phyloP scores from a whole-genome alignment of 83 land plant species.

The Thuja plicata region DNA sequence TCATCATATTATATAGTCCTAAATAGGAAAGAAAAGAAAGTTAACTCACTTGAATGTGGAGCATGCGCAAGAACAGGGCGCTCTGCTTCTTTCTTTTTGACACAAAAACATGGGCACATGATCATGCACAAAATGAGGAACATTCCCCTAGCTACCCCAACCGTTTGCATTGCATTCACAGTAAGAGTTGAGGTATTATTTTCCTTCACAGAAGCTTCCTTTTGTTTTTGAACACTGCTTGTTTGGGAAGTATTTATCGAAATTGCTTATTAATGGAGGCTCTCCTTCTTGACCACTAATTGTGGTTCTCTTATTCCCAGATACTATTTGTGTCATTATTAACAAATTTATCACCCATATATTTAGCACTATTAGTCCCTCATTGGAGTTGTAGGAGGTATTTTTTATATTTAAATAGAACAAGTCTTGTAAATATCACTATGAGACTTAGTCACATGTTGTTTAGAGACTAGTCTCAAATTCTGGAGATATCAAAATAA shows the following conservation, averaged over 20 bases:
- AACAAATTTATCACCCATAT: too few species aligned
- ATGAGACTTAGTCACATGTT: too few species aligned
- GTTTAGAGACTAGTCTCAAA: too few species aligned
- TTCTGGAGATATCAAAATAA: too few species aligned
- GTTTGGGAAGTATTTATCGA: not conserved
- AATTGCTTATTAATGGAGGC: too few species aligned
- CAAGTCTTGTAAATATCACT: too few species aligned
- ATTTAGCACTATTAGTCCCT: too few species aligned
- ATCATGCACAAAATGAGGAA: not conserved
- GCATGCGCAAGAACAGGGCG: not conserved
- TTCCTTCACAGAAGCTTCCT: not conserved
- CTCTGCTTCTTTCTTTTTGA: slow-evolving; percentile 15
- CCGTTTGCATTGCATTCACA: not conserved
- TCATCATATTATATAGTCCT: not conserved
- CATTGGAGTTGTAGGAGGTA: too few species aligned
- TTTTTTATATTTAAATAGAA: too few species aligned
- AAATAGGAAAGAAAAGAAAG: not conserved
- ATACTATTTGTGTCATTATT: too few species aligned
- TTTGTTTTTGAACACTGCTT: slow-evolving; percentile 4
- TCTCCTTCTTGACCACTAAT: too few species aligned
- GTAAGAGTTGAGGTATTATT: not conserved
- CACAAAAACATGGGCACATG: slow-evolving; percentile 14
- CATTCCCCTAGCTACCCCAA: not conserved
- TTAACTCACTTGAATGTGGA: slow-evolving; percentile 10
- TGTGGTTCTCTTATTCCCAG: too few species aligned